phyloP scores from a whole-genome alignment of 306 rosid genomes.

The Pachyrhizus erosus region DNA sequence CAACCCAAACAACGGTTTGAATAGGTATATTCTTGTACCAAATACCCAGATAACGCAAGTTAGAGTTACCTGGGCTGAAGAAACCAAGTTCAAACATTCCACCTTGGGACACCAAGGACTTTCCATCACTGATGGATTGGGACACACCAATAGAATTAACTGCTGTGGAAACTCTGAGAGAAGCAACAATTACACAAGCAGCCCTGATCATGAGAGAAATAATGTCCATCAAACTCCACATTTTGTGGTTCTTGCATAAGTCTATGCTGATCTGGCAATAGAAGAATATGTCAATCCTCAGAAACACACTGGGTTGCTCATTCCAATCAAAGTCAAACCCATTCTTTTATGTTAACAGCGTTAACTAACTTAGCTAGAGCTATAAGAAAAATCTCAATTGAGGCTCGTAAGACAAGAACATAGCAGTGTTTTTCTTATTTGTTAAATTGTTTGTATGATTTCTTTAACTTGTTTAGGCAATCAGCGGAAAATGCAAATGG shows the following conservation, averaged over 20 bases:
- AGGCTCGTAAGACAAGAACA: too few relatives aligned
- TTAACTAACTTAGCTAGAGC: too few relatives aligned
- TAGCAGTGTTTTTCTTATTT: too few relatives aligned
- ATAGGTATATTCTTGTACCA: constrained; percentile 48
- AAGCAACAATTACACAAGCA: neutral
- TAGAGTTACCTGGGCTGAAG: constrained; percentile 51
- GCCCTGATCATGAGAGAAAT: neutral
- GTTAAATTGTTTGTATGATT: too few relatives aligned
- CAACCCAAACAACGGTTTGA: constrained; percentile 53
- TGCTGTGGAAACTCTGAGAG: constrained; percentile 22
- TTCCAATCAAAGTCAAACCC: neutral
- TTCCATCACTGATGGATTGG: constrained; percentile 28
- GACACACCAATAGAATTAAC: constrained; percentile 35
- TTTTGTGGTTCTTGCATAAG: too few relatives aligned
- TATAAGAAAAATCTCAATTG: too few relatives aligned
- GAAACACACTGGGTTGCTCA: neutral
- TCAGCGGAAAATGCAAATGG: too few relatives aligned
- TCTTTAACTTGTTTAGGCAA: too few relatives aligned
- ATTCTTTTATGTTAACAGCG: too few relatives aligned
- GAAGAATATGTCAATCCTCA: too few relatives aligned
- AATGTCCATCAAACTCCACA: neutral
- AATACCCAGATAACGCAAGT: constrained; percentile 51
- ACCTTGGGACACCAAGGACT: constrained; percentile 39
- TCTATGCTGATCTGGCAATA: too few relatives aligned
- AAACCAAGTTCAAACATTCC: constrained; percentile 59